Conservation (phyloP, 495 filamentous ascomycete genomes). For the Penicillium alfredii region DNA sequence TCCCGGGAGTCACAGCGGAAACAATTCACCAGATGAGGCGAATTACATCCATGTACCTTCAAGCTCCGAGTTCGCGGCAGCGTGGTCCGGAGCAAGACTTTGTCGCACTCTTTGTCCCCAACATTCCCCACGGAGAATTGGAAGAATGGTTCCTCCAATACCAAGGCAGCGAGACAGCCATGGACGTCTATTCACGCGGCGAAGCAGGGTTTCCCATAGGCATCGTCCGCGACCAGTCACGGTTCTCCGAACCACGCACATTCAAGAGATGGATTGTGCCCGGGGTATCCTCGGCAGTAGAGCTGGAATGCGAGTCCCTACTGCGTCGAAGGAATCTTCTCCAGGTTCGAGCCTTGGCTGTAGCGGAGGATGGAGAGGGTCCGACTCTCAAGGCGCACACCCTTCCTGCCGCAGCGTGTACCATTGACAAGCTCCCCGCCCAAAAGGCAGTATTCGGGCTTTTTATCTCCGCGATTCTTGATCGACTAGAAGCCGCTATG, state of each 20-base stretch:
- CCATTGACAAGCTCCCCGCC: constrained; percentile 54
- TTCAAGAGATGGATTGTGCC: constrained; percentile 26
- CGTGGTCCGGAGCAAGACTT: constrained; percentile 30
- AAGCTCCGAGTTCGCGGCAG: constrained; percentile 43
- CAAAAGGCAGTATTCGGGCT: constrained; percentile 58
- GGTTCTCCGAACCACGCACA: constrained; percentile 23
- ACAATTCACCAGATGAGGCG: constrained; percentile 21
- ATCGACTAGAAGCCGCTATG: constrained; percentile 58
- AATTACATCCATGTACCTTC: constrained; percentile 45
- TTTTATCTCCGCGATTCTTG: constrained; percentile 69
- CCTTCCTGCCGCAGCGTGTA: constrained; percentile 21
- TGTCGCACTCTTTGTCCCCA: constrained; percentile 36
- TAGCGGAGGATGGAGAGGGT: constrained; percentile 7
- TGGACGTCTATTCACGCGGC: constrained; percentile 18
- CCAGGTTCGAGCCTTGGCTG: constrained; percentile 13
- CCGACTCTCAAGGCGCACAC: constrained; percentile 16
- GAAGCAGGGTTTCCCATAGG: constrained; percentile 10
- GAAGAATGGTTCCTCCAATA: constrained; percentile 19
- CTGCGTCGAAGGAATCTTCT: constrained; percentile 31
- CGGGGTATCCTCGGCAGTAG: constrained; percentile 5
- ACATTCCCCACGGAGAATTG: constrained; percentile 13
- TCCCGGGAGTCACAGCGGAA: constrained; percentile 6
- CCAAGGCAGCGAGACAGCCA: constrained; percentile 17
- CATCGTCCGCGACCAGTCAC: constrained; percentile 26
- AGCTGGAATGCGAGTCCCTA: constrained; percentile 25